These are phyloP conservation scores for Annulohypoxylon maeteangense DNA, from an alignment of 495 filamentous ascomycete genomes.

Conservation along the genomic window DNA sequence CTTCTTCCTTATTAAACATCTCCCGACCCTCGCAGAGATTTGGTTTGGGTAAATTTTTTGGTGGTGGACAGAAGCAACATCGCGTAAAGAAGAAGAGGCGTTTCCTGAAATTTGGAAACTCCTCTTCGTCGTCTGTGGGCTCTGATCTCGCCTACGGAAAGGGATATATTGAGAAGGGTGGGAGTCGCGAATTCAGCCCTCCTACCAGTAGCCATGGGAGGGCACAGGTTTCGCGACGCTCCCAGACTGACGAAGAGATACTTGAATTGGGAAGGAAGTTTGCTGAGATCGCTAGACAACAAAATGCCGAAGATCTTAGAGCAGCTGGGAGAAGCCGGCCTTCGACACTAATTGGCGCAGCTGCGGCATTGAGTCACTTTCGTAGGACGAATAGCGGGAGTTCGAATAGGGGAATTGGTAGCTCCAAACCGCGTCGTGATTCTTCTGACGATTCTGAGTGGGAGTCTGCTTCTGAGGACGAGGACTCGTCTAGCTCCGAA, in stretches of 20 bases:
- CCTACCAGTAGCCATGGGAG: conserved; percentile 30
- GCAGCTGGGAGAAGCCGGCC: conserved; percentile 53
- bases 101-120: conserved; percentile 58
- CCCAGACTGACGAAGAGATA: conserved; percentile 62
- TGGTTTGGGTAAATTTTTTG: conserved; percentile 57
- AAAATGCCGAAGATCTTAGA: conserved; percentile 56
- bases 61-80: conserved; percentile 45
- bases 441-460: conserved; percentile 54
- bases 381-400: conserved; percentile 50
- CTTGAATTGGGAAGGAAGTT: conserved; percentile 58
- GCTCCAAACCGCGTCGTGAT: conserved; percentile 51
- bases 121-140: conserved; percentile 60
- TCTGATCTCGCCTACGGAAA: conserved; percentile 66
- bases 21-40: conserved; percentile 53
- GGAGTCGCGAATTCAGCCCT: conserved; percentile 45
- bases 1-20: conserved; percentile 57
- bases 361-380: conserved; percentile 50
- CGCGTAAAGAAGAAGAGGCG: conserved; percentile 55
- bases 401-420: conserved; percentile 49
- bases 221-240: conserved; percentile 39
- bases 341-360: conserved; percentile 52
- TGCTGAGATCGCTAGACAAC: conserved; percentile 55
- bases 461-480: conserved; percentile 59
- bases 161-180: conserved; percentile 59
- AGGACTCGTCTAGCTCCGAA: conserved; percentile 50